phyloP scores from a whole-genome alignment of 176 grass and related monocot species.

The Ensete glaucum region DNA sequence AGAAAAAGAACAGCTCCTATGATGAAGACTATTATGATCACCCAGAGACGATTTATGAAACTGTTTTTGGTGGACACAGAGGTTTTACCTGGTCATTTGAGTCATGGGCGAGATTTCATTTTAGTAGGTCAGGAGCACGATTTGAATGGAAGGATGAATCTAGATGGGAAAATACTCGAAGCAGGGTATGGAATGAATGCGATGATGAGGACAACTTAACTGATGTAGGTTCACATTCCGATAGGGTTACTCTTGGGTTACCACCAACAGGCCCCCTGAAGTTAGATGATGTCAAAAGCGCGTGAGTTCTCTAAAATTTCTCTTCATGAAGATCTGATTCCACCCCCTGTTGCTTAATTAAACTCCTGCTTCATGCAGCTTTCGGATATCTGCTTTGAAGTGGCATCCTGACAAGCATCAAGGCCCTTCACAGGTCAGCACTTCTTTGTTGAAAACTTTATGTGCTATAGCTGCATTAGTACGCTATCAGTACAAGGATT shows the following conservation, averaged over 20 bases:
- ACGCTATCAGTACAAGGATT: neutral
- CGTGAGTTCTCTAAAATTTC: conserved; percentile 31
- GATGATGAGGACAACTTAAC: conserved; percentile 33
- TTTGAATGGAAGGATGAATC: conserved; percentile 42
- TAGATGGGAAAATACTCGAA: conserved; percentile 19
- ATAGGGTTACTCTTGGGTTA: conserved; percentile 49
- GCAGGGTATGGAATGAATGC: conserved; percentile 25
- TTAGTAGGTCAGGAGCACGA: conserved; percentile 22
- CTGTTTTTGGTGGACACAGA: conserved; percentile 32
- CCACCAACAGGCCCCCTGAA: conserved; percentile 45
- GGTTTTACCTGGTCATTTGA: conserved; percentile 51
- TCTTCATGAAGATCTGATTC: neutral
- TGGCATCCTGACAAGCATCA: conserved; percentile 88
- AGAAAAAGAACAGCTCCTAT: conserved; percentile 28
- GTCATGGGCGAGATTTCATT: conserved; percentile 51
- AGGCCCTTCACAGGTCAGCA: conserved; percentile 56
- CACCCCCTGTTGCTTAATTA: neutral
- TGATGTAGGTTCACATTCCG: conserved; percentile 46
- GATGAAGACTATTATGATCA: conserved; percentile 24
- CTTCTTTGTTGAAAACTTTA: neutral
- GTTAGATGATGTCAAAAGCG: conserved; percentile 71
- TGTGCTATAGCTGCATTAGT: neutral
- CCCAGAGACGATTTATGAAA: conserved; percentile 53
- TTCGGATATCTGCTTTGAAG: conserved; percentile 56
- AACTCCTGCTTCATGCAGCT: conserved; percentile 27